Evolutionary conservation across 352 stramenopile genomes (phyloP), one percentile per base, ranked within the genome.

Genomic region (Phytopythium montanum): DNA sequence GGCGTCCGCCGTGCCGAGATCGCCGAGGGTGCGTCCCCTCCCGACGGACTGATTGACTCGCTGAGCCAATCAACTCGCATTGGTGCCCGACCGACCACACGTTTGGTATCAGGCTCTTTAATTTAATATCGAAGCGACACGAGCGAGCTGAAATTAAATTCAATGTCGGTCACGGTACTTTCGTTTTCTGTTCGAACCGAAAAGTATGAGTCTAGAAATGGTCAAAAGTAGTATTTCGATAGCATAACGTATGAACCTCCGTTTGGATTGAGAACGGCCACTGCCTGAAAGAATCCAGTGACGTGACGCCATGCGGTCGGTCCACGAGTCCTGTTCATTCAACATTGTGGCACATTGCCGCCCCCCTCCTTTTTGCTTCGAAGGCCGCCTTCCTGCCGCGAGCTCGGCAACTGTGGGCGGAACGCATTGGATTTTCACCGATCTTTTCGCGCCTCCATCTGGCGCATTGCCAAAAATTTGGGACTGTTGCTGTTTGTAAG

Each of bases 371-470:
- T n/a, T n/a, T n/a, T n/a, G n/a, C n/a, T n/a, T n/a, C n/a, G n/a
- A n/a, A n/a, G n/a, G n/a, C n/a, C n/a, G n/a, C n/a, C n/a, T n/a
- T n/a, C n/a, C n/a, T n/a, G n/a, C n/a, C n/a, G n/a, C n/a, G n/a
- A n/a, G n/a, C n/a, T n/a, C 31, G 18, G 5, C 18, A 45, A 45
- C 39, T 25, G 39, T 45, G 18, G 39, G 21, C 39, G 8, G 18
- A 19, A 18, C 16, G 14, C 6, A 45, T 25, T 45, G 39, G 39
- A 45, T 45, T 45, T 45, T 45, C 14, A 8, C 39, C 19, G 18
- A 45, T 45, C 39, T 45, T 45, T 45, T n/a, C n/a, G 39, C 39
- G 39, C 39, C 19, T n/a, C 39, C 39, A 45, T 45, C 39, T 45
- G 39, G 39, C 39, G 18, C 39, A n/a, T 21, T n/a, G n/a, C 39